Percentiles rank a stretch among this genome's conserved stretches.
Conservation (phyloP, 306 rosid species). For the Cucumis cinereus region DNA sequence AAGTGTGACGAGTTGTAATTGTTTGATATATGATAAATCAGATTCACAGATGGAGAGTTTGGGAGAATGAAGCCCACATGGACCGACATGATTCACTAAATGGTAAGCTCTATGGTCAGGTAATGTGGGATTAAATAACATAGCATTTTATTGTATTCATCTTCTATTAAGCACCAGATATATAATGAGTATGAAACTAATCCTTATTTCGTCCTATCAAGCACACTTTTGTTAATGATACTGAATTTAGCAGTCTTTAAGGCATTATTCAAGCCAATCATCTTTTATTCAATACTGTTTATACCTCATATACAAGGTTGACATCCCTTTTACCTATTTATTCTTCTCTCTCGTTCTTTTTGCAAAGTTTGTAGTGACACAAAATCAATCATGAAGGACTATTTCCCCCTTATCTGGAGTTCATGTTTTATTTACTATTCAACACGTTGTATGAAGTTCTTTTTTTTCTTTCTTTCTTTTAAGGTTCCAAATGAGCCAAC, state of each 20-base stretch:
- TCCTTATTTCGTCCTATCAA: background rate
- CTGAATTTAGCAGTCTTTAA: background rate
- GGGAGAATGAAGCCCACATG: slow-evolving; percentile 87
- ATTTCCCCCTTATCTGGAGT: background rate
- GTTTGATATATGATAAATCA: slow-evolving; percentile 23
- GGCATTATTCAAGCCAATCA: background rate
- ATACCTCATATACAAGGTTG: background rate
- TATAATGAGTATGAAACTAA: background rate
- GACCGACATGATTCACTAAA: slow-evolving; percentile 46
- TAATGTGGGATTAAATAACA: background rate
- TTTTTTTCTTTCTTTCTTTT: background rate
- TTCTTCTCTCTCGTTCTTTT: background rate
- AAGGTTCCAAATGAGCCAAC: background rate
- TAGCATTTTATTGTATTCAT: background rate
- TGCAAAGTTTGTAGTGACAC: background rate
- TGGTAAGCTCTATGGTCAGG: slow-evolving; percentile 29
- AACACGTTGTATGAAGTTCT: background rate
- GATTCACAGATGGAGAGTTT: slow-evolving; percentile 88
- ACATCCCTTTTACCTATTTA: background rate
- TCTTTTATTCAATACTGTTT: background rate
- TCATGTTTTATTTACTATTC: background rate
- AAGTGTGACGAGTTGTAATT: slow-evolving; percentile 7
- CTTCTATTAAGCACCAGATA: background rate
- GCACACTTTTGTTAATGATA: background rate
- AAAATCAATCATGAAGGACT: background rate